A percentile compares a stretch with the other conserved stretches of the same genome.
phyloP scores from a whole-genome alignment of 352 stramenopile genomes.

The Globisporangium spinosum region DNA sequence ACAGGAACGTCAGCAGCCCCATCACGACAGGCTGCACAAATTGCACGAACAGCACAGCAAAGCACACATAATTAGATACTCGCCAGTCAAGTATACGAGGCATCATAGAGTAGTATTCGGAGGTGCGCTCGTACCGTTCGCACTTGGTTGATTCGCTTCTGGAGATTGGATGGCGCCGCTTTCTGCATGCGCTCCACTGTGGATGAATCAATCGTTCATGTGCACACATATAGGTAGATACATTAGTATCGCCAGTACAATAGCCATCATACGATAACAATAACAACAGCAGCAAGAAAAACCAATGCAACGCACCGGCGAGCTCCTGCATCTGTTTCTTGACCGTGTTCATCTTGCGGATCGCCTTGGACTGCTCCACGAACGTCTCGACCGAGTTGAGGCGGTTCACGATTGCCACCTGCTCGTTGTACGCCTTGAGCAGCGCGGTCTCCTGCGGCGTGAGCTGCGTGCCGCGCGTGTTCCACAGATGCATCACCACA shows the following conservation, averaged over 20 bases:
- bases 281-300: background rate
- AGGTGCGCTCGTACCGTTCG: constrained; percentile 46
- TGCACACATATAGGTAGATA: background rate
- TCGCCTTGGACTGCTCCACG: constrained; percentile 84
- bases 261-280: background rate
- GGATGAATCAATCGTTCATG: background rate
- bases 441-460: constrained; percentile 53
- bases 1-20: constrained; percentile 48
- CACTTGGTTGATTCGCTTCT: constrained; percentile 73
- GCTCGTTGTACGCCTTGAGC: constrained; percentile 67
- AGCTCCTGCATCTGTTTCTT: constrained; percentile 86
- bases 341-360: constrained; percentile 79
- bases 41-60: background rate
- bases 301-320: constrained; percentile 33
- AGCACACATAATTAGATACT: constrained; percentile 7
- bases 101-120: background rate
- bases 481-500: constrained; percentile 53
- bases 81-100: background rate
- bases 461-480: constrained; percentile 40
- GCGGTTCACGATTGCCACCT: constrained; percentile 73
- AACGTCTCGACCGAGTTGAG: constrained; percentile 89
- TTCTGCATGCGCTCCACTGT: constrained; percentile 66
- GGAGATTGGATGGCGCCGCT: constrained; percentile 56
- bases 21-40: constrained; percentile 50
- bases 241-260: background rate